Evolutionary conservation across 2,329 filamentous ascomycete genomes (phyloP).

Genomic region (Verticillium dahliae): DNA sequence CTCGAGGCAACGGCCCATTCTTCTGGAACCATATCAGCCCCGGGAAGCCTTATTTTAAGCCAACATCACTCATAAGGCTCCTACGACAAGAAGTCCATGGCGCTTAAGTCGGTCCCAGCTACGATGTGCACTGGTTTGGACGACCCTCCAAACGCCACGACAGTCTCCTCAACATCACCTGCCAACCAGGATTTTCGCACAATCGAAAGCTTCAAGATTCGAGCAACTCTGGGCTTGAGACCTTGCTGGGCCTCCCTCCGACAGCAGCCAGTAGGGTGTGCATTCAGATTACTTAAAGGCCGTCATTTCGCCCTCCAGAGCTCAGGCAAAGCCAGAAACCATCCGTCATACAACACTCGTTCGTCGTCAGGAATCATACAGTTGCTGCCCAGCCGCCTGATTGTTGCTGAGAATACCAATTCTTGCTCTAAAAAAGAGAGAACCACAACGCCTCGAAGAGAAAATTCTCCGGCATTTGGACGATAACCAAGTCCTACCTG

Average conservation of each 20-base stretch:
- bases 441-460: neutral
- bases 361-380: neutral
- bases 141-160: too few species aligned
- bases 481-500: neutral
- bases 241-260: too few species aligned
- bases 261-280: neutral
- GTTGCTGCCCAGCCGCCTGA: neutral
- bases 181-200: too few species aligned
- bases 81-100: too few species aligned
- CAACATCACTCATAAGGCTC: too few species aligned
- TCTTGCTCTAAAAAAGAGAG: neutral
- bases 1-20: neutral
- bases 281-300: neutral
- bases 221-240: too few species aligned
- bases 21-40: neutral
- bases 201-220: neutral
- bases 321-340: neutral
- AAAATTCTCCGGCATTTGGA: neutral
- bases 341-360: neutral
- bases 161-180: too few species aligned
- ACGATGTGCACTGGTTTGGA: too few species aligned
- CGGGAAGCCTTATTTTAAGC: too few species aligned
- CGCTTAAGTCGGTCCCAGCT: too few species aligned
- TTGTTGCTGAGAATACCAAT: neutral
- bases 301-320: neutral